Evolutionary conservation across 1,139 yeast species (phyloP).

Genomic region (Yamadazyma spencermartinsiae): DNA sequence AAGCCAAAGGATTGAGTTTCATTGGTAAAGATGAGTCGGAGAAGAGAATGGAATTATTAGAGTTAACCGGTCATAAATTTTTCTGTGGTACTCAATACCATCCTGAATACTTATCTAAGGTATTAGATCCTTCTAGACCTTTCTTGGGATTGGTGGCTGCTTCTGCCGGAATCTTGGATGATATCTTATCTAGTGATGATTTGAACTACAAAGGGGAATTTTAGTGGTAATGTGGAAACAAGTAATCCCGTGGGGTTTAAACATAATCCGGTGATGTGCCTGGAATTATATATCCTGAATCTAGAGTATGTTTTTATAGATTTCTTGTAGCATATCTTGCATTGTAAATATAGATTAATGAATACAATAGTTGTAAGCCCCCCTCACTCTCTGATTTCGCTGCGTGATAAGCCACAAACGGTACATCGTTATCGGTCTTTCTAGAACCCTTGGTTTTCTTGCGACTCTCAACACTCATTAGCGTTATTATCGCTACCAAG

Average conservation of each 20-base stretch:
- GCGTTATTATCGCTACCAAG: background rate
- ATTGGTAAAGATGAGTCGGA: constrained; percentile 92
- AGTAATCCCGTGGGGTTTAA: too few species aligned
- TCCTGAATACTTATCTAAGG: constrained; percentile 96
- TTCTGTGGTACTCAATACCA: constrained; percentile 97
- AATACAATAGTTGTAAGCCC: too few species aligned
- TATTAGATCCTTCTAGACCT: constrained; percentile 94
- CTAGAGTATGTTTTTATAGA: constrained; percentile 2
- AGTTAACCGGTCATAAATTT: constrained; percentile 78
- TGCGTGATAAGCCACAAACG: too few species aligned
- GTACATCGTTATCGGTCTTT: too few species aligned
- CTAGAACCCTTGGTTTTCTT: too few species aligned
- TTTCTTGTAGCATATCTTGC: constrained; percentile 2
- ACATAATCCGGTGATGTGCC: too few species aligned
- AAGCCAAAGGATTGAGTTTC: constrained; percentile 75
- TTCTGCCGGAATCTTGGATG: constrained; percentile 73
- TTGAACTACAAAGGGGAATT: constrained; percentile 49
- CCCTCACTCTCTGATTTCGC: constrained; percentile 1
- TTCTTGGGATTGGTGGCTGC: constrained; percentile 96
- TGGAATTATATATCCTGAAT: too few species aligned
- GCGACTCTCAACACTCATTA: too few species aligned
- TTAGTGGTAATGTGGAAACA: too few species aligned
- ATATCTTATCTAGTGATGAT: constrained; percentile 50
- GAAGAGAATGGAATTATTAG: constrained; percentile 92
- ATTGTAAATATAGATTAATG: background rate